Conservation (phyloP, 1,284 basidiomycete species). For the Pseudozyma tsukubaensis region DNA sequence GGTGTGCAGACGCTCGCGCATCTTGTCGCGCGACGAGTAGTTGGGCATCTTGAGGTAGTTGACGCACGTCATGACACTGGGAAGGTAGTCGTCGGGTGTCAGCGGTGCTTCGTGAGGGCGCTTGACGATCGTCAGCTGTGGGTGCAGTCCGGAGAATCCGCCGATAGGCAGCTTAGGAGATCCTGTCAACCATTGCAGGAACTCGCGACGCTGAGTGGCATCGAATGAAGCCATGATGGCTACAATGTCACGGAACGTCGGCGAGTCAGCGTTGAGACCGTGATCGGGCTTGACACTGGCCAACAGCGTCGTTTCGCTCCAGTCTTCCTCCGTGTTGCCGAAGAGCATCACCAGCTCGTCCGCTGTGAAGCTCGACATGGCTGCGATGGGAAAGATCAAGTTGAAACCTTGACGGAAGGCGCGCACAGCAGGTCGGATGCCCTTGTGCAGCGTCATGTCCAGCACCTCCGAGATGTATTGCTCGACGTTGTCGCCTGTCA, state of each 20-base stretch:
- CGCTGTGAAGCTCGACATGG: slow-evolving; percentile 89
- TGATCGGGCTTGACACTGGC: slow-evolving; percentile 96
- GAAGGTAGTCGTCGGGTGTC: slow-evolving; percentile 91
- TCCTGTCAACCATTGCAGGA: slow-evolving; percentile 96
- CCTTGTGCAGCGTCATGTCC: slow-evolving; percentile 66
- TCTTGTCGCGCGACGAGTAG: slow-evolving; percentile 61
- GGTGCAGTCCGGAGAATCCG: slow-evolving; percentile 93
- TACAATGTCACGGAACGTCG: slow-evolving; percentile 85
- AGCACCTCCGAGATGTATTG: slow-evolving; percentile 81
- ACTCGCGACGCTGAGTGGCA: slow-evolving; percentile 80
- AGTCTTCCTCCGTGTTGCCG: slow-evolving; percentile 85
- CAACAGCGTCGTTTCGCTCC: slow-evolving; percentile 77
- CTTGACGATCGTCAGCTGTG: slow-evolving; percentile 93
- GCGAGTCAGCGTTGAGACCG: slow-evolving; percentile 94
- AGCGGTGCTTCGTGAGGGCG: slow-evolving; percentile 86
- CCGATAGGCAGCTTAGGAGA: slow-evolving; percentile 79
- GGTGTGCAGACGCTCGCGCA: slow-evolving; percentile 58
- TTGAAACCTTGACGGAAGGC: slow-evolving; percentile 70
- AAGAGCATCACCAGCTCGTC: slow-evolving; percentile 94
- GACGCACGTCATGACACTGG: slow-evolving; percentile 98
- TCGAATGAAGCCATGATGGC: slow-evolving; percentile 88
- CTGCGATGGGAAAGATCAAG: slow-evolving; percentile 90
- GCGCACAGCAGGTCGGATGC: slow-evolving; percentile 60
- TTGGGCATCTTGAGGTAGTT: slow-evolving; percentile 73
- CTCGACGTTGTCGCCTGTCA: slow-evolving; percentile 85